Percentiles rank a stretch among this genome's conserved stretches.
Evolutionary conservation across 495 filamentous ascomycete species (phyloP).

Genomic region (Aspergillus leporis): DNA sequence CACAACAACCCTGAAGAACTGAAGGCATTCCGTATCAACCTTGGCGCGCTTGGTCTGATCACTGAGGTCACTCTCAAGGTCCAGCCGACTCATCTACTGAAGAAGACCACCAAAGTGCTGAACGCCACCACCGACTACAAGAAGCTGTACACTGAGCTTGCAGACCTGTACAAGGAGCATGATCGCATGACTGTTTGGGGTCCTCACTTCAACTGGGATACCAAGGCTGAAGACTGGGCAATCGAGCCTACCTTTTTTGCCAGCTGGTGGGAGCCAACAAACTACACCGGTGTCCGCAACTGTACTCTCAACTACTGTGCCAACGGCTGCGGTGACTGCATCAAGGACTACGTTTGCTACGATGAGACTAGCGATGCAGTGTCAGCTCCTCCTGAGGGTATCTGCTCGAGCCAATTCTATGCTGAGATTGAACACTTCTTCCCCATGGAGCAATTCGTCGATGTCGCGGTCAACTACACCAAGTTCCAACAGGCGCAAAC

Average conservation of each 20-base stretch:
- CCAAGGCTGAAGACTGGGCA: conserved; percentile 6
- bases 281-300: conserved; percentile 22
- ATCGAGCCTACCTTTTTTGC: conserved; percentile 15
- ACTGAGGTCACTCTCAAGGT: conserved; percentile 23
- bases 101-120: conserved; percentile 21
- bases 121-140: conserved; percentile 17
- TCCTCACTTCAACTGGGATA: conserved; percentile 21
- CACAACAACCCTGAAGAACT: conserved; percentile 17
- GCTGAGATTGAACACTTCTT: conserved; percentile 21
- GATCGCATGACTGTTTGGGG: conserved; percentile 21
- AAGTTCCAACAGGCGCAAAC: conserved; percentile 17
- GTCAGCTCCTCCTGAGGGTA: conserved; percentile 15
- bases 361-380: conserved; percentile 17
- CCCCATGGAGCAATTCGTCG: conserved; percentile 19
- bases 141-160: conserved; percentile 19
- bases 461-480: conserved; percentile 20
- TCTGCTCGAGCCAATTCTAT: conserved; percentile 20
- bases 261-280: conserved; percentile 21
- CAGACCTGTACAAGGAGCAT: conserved; percentile 15
- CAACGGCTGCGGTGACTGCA: conserved; percentile 25
- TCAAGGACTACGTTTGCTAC: conserved; percentile 23
- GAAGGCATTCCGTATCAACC: conserved; percentile 25
- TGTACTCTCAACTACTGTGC: conserved; percentile 24
- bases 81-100: conserved; percentile 16
- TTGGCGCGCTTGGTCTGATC: conserved; percentile 25